Base-by-base conservation (phyloP, 768 basidiomycete species). In the Butyriboletus loyo region DNA sequence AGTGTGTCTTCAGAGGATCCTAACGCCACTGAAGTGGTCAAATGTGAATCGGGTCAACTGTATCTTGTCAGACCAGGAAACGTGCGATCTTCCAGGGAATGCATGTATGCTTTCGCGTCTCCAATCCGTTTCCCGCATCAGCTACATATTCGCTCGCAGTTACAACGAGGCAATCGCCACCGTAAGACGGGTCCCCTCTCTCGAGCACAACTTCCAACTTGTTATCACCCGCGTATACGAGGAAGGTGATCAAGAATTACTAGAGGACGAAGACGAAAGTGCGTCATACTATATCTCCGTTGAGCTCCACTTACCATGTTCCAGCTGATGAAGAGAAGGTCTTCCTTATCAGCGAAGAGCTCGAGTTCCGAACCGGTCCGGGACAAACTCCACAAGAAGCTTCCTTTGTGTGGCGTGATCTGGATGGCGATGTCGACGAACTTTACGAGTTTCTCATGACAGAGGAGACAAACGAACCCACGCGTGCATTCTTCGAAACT, bases 211-310 rank as follows among this genome's bases (percentile, higher is more conserved):
- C 71, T 91, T 87, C 66, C 90, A 98, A 68, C 80, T 99, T 10
- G 95, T 97, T 10, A 85, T 98, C 49, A 97, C 94, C n/a, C 79
- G 95, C 54, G 94, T 97, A 1, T 98, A 91, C 64, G 93, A 98
- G 60, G 96, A 98, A 56, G 97, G 93, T 3, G 95, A 98, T 66
- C 93, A 96, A 70, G 89, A 96, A 63, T 70, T 98, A 37, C 73
- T 98, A 17, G 94, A 97, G 63, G 96, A 98, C 60, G 92, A 96
- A 68, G 93, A 93, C 52, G 87, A 90, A 74, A 88, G 88, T 87
- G 57, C 60, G 83, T 73, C 22, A 28, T 45, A n/a, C 55, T 17
- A 27, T 24, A 27, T 44, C 15, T 41, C 27, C 31, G 22, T 37
- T 27, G 22, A 2, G 19, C 22, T 36, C 41, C 14, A 8, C 56